phyloP scores from a whole-genome alignment of 1,139 yeast genomes.

The Kodamaea sp. region DNA sequence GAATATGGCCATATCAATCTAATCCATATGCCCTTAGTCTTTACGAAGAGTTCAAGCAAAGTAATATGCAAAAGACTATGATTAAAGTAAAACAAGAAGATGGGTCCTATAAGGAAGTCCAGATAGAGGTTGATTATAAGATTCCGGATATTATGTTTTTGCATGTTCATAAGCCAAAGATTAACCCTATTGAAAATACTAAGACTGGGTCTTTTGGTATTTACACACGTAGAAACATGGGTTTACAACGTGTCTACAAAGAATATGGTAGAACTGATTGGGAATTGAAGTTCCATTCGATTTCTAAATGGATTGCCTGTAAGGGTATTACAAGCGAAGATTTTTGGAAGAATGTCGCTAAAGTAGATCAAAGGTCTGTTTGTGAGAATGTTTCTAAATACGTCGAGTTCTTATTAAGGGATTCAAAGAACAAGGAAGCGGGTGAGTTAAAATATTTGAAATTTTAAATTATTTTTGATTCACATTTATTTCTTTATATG shows the following conservation, averaged over 20 bases:
- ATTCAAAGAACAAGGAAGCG: conserved; percentile 15
- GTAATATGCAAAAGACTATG: conserved; percentile 8
- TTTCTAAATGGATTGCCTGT: conserved; percentile 37
- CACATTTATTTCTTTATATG: not conserved
- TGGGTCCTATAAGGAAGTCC: conserved; percentile 2
- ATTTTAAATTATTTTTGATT: not conserved
- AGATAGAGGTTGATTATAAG: conserved; percentile 10
- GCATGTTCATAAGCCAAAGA: conserved; percentile 43
- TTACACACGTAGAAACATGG: conserved; percentile 23
- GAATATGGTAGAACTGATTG: conserved; percentile 25
- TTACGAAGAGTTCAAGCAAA: conserved; percentile 19
- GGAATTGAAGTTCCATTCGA: conserved; percentile 35
- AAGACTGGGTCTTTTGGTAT: conserved; percentile 17
- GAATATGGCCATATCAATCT: conserved; percentile 32
- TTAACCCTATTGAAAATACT: conserved; percentile 29
- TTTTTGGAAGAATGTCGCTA: conserved; percentile 23
- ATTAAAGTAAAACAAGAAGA: conserved; percentile 3
- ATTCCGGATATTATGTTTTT: conserved; percentile 32
- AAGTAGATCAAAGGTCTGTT: conserved; percentile 19
- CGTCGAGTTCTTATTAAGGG: conserved; percentile 26
- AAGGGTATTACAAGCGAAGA: conserved; percentile 22
- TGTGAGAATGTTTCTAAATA: conserved; percentile 25
- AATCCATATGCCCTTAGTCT: conserved; percentile 24
- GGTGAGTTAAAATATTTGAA: conserved; percentile 8
- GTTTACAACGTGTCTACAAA: conserved; percentile 15